Percentiles rank a stretch among this genome's conserved stretches.
Evolutionary conservation across 2,329 filamentous ascomycete genomes (phyloP).

Genomic region (Cladophialophora immunda): DNA sequence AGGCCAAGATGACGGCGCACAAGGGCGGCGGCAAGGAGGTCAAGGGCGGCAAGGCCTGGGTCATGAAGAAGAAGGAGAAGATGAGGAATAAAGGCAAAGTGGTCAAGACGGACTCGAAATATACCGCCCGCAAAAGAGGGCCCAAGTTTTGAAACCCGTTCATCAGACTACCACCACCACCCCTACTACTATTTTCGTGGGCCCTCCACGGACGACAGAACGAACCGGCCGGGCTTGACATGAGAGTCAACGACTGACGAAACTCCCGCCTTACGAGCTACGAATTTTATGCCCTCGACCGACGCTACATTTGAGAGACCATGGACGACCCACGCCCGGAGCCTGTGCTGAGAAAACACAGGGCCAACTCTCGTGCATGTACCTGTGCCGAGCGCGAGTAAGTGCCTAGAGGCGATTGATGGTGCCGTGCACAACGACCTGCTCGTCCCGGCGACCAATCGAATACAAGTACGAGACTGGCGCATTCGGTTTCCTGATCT

Average conservation of each 20-base stretch:
- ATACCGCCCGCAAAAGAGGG: slow-evolving; percentile 88
- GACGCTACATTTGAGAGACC: no score
- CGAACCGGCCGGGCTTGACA: neutral
- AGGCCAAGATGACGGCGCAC: slow-evolving; percentile 40
- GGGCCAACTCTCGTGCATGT: no score
- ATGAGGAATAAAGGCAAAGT: slow-evolving; percentile 95
- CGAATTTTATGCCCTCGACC: no score
- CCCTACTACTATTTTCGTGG: neutral
- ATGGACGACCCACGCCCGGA: no score
- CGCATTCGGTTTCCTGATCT: no score
- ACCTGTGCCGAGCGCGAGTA: no score
- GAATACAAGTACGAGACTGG: no score
- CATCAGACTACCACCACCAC: slow-evolving; percentile 22
- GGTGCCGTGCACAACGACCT: no score
- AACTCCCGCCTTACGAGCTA: no score
- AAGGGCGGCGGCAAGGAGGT: slow-evolving; percentile 49
- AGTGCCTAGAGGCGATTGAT: no score
- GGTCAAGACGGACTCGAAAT: slow-evolving; percentile 90
- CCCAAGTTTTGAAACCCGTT: slow-evolving; percentile 72
- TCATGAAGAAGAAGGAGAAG: slow-evolving; percentile 77
- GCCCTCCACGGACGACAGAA: neutral
- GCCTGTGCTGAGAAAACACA: no score
- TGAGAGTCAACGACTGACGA: neutral
- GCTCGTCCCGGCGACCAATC: no score
- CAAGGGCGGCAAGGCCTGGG: slow-evolving; percentile 62